Evolutionary conservation across 345 rosid genomes (phyloP).

Genomic region (Melaleuca alternifolia): DNA sequence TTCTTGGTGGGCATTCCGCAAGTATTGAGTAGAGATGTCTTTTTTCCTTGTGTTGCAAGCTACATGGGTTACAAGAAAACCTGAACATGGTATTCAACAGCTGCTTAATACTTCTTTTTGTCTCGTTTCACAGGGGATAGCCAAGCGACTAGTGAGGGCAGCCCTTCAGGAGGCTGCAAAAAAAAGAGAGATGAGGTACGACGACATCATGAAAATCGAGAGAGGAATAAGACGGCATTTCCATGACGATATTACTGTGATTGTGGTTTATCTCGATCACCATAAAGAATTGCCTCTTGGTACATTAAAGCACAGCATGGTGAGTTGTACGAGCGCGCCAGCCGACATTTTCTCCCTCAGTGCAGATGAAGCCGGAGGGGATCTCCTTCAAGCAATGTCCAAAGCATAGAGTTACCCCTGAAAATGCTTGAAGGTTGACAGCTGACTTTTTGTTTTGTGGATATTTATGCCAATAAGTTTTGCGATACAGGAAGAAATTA

Average conservation of each 20-base stretch:
- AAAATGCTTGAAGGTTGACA: not conserved
- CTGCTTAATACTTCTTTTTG: not conserved
- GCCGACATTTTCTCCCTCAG: conserved; percentile 59
- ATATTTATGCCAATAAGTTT: not conserved
- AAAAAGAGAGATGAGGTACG: conserved; percentile 61
- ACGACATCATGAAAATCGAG: conserved; percentile 44
- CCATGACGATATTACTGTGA: conserved; percentile 66
- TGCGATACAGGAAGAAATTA: not conserved
- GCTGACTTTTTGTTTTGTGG: not conserved
- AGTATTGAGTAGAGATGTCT: not conserved
- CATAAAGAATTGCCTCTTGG: conserved; percentile 12
- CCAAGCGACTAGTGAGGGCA: conserved; percentile 53
- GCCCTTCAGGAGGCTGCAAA: conserved; percentile 63
- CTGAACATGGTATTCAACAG: not conserved
- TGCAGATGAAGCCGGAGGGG: conserved; percentile 25
- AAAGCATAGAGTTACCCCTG: not conserved
- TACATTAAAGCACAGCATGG: conserved; percentile 10
- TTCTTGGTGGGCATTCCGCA: not conserved
- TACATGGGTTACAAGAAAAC: not conserved
- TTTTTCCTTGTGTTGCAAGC: not conserved
- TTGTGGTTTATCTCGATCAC: conserved; percentile 70
- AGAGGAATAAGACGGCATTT: conserved; percentile 66
- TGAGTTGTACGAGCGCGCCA: conserved; percentile 55
- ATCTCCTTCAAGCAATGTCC: not conserved
- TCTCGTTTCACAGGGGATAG: conserved; percentile 46